Percentiles rank a stretch among this genome's conserved stretches.
Conservation (phyloP, 441 rosid species). For the Pelargonium myrrhifolium region DNA sequence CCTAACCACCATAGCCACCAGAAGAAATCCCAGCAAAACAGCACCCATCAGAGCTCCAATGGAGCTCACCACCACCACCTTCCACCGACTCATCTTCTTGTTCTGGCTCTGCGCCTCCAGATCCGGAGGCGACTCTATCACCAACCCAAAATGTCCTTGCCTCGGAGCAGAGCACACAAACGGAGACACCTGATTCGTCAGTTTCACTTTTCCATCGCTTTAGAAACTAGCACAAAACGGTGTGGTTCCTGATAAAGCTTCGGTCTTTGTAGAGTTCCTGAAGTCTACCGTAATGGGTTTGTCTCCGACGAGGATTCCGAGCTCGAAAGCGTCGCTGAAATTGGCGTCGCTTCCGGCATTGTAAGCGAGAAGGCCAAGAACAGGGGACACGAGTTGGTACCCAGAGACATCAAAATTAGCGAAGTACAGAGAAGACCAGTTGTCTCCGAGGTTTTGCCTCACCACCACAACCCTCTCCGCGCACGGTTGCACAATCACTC, state of each 20-base stretch:
- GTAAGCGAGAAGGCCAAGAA: conserved; percentile 69
- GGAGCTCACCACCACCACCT: conserved; percentile 68
- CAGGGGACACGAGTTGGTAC: conserved; percentile 67
- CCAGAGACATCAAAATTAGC: conserved; percentile 59
- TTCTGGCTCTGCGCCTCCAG: conserved; percentile 22
- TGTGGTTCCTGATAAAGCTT: conserved; percentile 24
- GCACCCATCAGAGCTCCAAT: conserved; percentile 62
- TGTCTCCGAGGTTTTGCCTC: conserved; percentile 57
- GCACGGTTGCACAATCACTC: conserved; percentile 61
- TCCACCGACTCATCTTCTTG: conserved; percentile 62
- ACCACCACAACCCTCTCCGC: conserved; percentile 71
- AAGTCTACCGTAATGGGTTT: conserved; percentile 58
- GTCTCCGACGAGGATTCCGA: conserved; percentile 39
- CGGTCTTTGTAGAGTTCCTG: conserved; percentile 20
- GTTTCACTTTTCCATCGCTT: conserved; percentile 42
- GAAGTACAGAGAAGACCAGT: conserved; percentile 65
- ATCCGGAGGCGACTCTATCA: conserved; percentile 25
- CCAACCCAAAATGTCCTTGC: conserved; percentile 71
- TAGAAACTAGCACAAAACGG: conserved; percentile 60
- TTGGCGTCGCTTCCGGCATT: conserved; percentile 46
- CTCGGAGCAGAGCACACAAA: conserved; percentile 47
- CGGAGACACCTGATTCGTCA: conserved; percentile 41
- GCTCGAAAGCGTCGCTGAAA: conserved; percentile 43
- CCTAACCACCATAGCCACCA: conserved; percentile 72
- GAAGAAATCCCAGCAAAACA: conserved; percentile 51